Evolutionary conservation across 2,329 filamentous ascomycete genomes (phyloP), one percentile per base, ranked within the genome.

Genomic region (Ceratocystis papillata): DNA sequence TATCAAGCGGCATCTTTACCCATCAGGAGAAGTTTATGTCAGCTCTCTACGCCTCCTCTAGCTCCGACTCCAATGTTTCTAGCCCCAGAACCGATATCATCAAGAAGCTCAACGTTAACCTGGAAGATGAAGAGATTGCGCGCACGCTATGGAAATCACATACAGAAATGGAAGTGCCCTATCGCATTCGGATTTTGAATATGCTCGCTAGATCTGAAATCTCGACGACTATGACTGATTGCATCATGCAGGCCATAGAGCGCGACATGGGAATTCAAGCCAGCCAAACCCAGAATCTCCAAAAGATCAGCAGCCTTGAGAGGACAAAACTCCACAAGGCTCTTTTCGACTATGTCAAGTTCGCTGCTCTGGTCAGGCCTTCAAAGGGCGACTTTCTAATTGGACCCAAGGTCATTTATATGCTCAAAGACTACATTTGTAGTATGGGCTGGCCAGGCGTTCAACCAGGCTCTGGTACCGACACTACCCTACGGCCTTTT

Each of bases 21-120:
- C 90, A 96, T 68, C 77, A 84, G 0, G 89, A 97, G 72, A 86
- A 91, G 41, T 90, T 96, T 71, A 75, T 96, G 12, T 88, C 93
- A 0, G 88, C 90, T 0, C 76, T 97, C 0, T 91, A 89, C 73
- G 91, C 92, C 4, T 87, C 90, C 30, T 87, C 90, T 0, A 92
- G 92, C 75, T 78, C 86, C 1, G 94, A 96, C 70, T 90, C 87
- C 45, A 83, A 87, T 7, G 86, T 96, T 46, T 86, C 89, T 10
- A 85, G 88, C n/a, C 78, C 90, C n/a, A 93, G 89, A 0, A 90
- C 96, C 66, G 91, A 96, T 71, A 83, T 95, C 62, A 76, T 97
- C 69, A 99, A 96, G 75, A 82, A 92, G 69, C 88, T 84, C 37
- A 81, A 84, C 1, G 82, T 89, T 7, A 85, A 88, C 7, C 77